Evolutionary conservation across 805 yeast species (phyloP).

Genomic region (Candida insectorum): DNA sequence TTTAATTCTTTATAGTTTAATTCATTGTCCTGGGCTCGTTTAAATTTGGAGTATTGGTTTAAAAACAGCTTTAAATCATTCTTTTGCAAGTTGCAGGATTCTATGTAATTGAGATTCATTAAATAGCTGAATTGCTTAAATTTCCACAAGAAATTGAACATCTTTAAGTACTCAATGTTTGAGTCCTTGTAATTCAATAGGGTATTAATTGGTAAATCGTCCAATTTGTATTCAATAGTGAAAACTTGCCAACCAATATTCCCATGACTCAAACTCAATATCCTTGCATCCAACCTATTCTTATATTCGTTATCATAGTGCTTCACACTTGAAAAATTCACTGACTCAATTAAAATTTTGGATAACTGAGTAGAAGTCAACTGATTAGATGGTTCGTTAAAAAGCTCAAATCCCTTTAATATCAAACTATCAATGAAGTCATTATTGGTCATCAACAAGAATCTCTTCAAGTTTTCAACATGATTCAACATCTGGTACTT

Average conservation of each 20-base stretch:
- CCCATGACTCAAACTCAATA: constrained; percentile 65
- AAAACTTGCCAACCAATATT: constrained; percentile 90
- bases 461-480: constrained; percentile 58
- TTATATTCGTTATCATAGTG: constrained; percentile 37
- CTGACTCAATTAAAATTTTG: constrained; percentile 60
- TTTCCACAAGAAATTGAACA: constrained; percentile 85
- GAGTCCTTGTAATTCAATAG: constrained; percentile 24
- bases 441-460: constrained; percentile 70
- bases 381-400: constrained; percentile 60
- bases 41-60: constrained; percentile 10
- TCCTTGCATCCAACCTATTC: constrained; percentile 73
- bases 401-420: constrained; percentile 46
- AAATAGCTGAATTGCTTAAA: constrained; percentile 59
- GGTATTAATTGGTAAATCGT: constrained; percentile 50
- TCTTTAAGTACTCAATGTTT: constrained; percentile 60
- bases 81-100: constrained; percentile 22
- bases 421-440: constrained; percentile 75
- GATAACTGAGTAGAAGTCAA: constrained; percentile 67
- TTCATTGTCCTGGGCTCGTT: neutral
- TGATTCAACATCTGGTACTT: constrained; percentile 50
- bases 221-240: constrained; percentile 71
- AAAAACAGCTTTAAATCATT: constrained; percentile 17
- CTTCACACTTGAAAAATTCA: constrained; percentile 50
- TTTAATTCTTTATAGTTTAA: constrained; percentile 20
- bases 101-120: constrained; percentile 35